Base-by-base conservation (phyloP, 208 protist genomes). In the Tritrichomonas foetus region DNA sequence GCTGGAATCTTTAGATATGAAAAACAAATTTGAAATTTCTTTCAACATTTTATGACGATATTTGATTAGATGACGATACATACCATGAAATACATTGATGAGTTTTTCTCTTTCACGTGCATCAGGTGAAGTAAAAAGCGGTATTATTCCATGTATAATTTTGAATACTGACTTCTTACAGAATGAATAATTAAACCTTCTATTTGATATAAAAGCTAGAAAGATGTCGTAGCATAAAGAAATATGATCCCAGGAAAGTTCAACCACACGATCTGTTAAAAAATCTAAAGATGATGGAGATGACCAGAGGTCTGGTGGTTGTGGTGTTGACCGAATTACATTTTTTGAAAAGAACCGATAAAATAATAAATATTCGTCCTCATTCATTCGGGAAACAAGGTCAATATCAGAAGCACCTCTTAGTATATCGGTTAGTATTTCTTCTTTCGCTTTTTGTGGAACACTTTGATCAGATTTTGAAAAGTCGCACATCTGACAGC, bases 401-500 rank as follows among this genome's bases (percentile, higher is more conserved):
- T 82, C 41, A 14, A 82, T 82, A 30, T 82, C 50, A 20, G 33
- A 82, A 25, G 50, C 22, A n/a, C 33, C 41, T 8, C 50, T 49
- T 22, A 82, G 8, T 82, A 82, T 82, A 82, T 82, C 74, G 9
- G 47, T 30, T 20, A 82, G 74, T 3, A 82, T 82, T 39, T 82
- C 74, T 13, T 30, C 41, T 82, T 82, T 82, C 41, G 33, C 20
- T 8, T 82, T 30, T 50, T 50, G 47, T 8, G 30, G 14, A 20
- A 50, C 74, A 25, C n/a, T 82, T 50, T 49, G 39, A 82, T 82
- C 74, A 30, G 74, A 41, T 50, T 82, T 41, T 30, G 27, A 50
- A 39, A 82, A 82, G 41, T 82, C 41, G 74, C 74, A 82, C 33
- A 82, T 82, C 50, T 82, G 74, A 41, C 74, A 82, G 25, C 74